Base-by-base conservation (phyloP, 2,329 filamentous ascomycete species). In the Diaporthe amygdali region DNA sequence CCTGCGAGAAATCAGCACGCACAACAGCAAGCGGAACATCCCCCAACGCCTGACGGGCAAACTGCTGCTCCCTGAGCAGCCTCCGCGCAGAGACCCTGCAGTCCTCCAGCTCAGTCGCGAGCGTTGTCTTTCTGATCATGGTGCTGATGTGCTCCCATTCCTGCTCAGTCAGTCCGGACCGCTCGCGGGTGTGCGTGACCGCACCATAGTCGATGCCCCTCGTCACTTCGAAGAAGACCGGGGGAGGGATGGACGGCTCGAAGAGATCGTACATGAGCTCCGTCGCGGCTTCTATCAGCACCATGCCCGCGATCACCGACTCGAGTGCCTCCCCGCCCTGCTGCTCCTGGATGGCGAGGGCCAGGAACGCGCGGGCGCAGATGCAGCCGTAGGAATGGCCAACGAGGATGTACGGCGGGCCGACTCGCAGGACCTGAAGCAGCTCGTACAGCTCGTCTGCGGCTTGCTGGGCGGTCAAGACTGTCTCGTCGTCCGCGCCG, bases 211-310 rank as follows among this genome's bases (percentile, higher is more conserved):
- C 56, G 22, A 61, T 27, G 5, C 56, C 56, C 56, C 39, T 6
- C 25, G 56, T 61, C 3, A 61, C 56, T 0, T 61, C 56, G 17
- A 61, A 61, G 25, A 61, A 61, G 2, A 61, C 56, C 1, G 56
- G 56, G 17, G 56, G 56, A n/a, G 56, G 56, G 34, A 61, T 61
- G 2, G 56, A 61, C 25, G 56, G 56, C 56, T 61, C 56, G 39
- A 61, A 61, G 25, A 61, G 37, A 17, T 61, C 56, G 14, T 61
- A 61, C 56, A 32, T 61, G 56, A 61, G 56, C 56, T 61, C 56
- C 39, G 56, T 61, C 15, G 56, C 56, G 15, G 56, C 39, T 39
- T 61, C 56, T 8, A 61, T 27, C 25, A 68, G 51, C 20, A 46
- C 66, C 66, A 56, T 46, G 49, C 54, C 66, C 10, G 52, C 51